Evolutionary conservation across 768 basidiomycete species (phyloP).

Genomic region (Termitomyces sp.): DNA sequence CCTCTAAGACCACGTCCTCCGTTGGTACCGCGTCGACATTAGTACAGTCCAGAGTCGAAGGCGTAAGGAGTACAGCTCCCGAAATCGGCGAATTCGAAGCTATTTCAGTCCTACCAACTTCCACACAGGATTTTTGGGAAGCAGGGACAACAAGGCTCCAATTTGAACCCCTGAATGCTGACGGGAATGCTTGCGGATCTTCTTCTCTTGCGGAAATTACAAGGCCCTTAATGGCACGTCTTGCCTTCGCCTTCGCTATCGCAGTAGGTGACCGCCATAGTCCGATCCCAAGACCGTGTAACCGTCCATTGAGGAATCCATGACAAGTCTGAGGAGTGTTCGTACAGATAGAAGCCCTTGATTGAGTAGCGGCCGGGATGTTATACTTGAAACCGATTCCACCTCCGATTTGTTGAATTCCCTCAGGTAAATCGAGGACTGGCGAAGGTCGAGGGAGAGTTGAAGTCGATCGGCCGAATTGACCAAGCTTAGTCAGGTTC

Average conservation of each 20-base stretch:
- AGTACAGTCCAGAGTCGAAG: slow-evolving; percentile 1
- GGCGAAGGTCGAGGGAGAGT: slow-evolving; percentile 11
- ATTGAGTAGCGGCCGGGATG: slow-evolving; percentile 19
- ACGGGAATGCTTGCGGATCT: background rate
- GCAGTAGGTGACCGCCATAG: slow-evolving; percentile 9
- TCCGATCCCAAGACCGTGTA: slow-evolving; percentile 10
- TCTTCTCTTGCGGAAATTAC: background rate
- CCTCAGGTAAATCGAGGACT: slow-evolving; percentile 32
- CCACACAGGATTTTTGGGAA: background rate
- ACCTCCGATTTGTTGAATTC: slow-evolving; percentile 40
- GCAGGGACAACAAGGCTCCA: slow-evolving; percentile 12
- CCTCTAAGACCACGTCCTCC: slow-evolving; percentile 2
- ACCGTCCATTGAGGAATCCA: slow-evolving; percentile 11
- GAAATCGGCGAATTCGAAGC: slow-evolving; percentile 5
- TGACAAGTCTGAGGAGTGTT: slow-evolving; percentile 1
- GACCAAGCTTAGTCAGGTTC: slow-evolving; percentile 32
- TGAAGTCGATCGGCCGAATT: slow-evolving; percentile 26
- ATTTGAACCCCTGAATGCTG: slow-evolving; percentile 11
- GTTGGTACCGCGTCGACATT: background rate
- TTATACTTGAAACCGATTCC: slow-evolving; percentile 46
- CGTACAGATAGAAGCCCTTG: slow-evolving; percentile 16
- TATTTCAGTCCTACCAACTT: background rate
- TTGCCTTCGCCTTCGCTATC: slow-evolving; percentile 10
- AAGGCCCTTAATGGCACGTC: slow-evolving; percentile 5
- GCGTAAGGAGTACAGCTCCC: slow-evolving; percentile 5